A percentile compares a stretch with the other conserved stretches of the same genome.
phyloP scores from a whole-genome alignment of 2,329 filamentous ascomycete genomes.

The Calycina herbarum region DNA sequence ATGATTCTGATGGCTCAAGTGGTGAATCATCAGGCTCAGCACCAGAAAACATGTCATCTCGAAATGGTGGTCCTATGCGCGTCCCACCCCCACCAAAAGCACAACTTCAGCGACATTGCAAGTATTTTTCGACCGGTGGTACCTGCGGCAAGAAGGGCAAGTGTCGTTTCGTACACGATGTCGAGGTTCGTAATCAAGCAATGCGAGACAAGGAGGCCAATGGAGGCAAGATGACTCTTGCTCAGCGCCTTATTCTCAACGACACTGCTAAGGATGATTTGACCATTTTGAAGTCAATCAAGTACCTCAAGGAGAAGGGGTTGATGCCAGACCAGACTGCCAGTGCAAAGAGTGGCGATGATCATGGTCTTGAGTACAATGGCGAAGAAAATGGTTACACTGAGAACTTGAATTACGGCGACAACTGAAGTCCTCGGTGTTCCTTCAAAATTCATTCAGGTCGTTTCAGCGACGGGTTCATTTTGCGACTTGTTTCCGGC shows the following conservation, averaged over 20 bases:
- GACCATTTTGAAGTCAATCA: conserved; percentile 64
- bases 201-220: conserved; percentile 64
- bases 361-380: conserved; percentile 22
- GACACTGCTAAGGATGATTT: conserved; percentile 69
- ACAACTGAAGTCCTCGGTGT: conserved; percentile 26
- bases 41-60: conserved; percentile 58
- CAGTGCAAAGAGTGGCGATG: conserved; percentile 29
- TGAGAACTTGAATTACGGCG: conserved; percentile 33
- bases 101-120: conserved; percentile 66
- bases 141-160: conserved; percentile 73
- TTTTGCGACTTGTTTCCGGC: conserved; percentile 7
- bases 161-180: conserved; percentile 71
- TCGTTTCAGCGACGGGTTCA: conserved; percentile 5
- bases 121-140: conserved; percentile 69
- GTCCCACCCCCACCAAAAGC: conserved; percentile 53
- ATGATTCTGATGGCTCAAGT: conserved; percentile 32
- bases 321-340: conserved; percentile 37
- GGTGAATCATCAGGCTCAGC: conserved; percentile 50
- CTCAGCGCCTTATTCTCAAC: conserved; percentile 65
- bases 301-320: conserved; percentile 57
- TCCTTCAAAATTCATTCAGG: conserved; percentile 7
- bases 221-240: conserved; percentile 64
- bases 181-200: conserved; percentile 61
- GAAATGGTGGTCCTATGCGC: conserved; percentile 34
- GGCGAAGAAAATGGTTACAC: conserved; percentile 31